Conservation (phyloP, 305 asterid genomes). For the Lippia alba region DNA sequence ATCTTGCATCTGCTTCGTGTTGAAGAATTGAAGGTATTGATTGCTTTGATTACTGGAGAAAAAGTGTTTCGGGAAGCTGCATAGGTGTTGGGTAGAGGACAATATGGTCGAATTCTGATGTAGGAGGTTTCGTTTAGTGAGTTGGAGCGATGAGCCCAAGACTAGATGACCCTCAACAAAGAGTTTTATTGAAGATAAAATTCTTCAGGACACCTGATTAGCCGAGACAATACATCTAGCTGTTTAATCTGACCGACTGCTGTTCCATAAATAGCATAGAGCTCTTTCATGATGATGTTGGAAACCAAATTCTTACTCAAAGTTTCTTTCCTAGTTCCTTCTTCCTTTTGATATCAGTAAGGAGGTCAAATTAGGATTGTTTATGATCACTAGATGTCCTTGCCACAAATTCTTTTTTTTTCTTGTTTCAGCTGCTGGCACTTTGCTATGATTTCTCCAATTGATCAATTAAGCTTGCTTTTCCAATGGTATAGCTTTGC, state of each 20-base stretch:
- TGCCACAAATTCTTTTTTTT: slow-evolving; percentile 11
- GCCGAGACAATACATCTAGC: slow-evolving; percentile 11
- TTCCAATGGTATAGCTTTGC: slow-evolving; percentile 15
- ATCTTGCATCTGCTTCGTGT: slow-evolving; percentile 97
- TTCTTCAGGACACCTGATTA: slow-evolving; percentile 4
- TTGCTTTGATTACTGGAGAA: slow-evolving; percentile 31
- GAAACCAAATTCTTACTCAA: slow-evolving; percentile 10
- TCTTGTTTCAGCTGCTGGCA: slow-evolving; percentile 9
- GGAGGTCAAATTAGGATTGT: slow-evolving; percentile 10
- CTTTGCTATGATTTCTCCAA: slow-evolving; percentile 20
- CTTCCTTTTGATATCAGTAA: slow-evolving; percentile 16
- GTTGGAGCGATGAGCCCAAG: slow-evolving; percentile 25
- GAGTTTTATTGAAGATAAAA: neutral
- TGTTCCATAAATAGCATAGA: slow-evolving; percentile 19
- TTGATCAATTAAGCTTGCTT: slow-evolving; percentile 25
- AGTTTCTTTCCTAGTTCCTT: slow-evolving; percentile 12
- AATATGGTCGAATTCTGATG: slow-evolving; percentile 14
- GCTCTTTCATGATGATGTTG: slow-evolving; percentile 15
- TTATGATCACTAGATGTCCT: slow-evolving; percentile 18
- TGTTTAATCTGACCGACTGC: slow-evolving; percentile 2
- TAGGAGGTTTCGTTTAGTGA: slow-evolving; percentile 17
- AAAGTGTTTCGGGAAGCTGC: slow-evolving; percentile 15
- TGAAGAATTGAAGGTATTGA: slow-evolving; percentile 90
- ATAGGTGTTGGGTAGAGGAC: slow-evolving; percentile 29
- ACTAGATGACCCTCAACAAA: slow-evolving; percentile 19